Base-by-base conservation (phyloP, 2,329 filamentous ascomycete species). In the Lecanicillium sp. region DNA sequence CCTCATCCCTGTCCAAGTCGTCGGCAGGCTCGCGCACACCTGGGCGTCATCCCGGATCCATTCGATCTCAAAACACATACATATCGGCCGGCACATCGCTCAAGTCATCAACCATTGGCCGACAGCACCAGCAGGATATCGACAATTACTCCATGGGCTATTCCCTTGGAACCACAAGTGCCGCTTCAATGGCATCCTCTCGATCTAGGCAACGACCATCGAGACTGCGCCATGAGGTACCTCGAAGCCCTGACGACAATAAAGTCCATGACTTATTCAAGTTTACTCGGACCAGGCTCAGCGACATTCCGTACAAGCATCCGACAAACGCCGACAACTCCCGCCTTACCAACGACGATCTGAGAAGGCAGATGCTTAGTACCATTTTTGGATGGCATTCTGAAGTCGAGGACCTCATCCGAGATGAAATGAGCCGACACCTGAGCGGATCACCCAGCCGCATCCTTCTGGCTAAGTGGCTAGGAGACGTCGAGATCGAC, bases 321-420 rank as follows among this genome's bases (percentile, higher is more conserved):
- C 80, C 83, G 0, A 75, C 81, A 12, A 67, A 73, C 1, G 57
- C 74, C 12, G 77, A 84, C 54, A 75, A 80, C 48, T 65, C 71
- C 3, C 76, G 75, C 23, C 67, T 88, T 20, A 87, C 85, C 3
- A 84, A 83, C 52, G 86, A 96, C 56, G 84, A 95, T 55, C 75
- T 96, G 37, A 83, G 91, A 40, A 78, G 78, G 39, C 90, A 96
- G 64, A 96, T 98, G 90, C 76, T 98, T 4, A 87, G 78, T 56
- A 86, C 90, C 5, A 90, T 98, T 2, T 98, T 98, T 64, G 93
- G 93, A 3, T 98, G 93, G 90, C 84, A 91, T 44, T 83, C 84
- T 48, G 88, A 95, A 56, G 83, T 91, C 33, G 78, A 89, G 38
- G 83, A 84, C 37, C 68, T 98, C 41, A 81, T 98, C 46, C 79